A percentile compares a stretch with the other conserved stretches of the same genome.
These are phyloP conservation scores for Colletotrichum tanaceti DNA, from an alignment of 2,329 filamentous ascomycete species.

Conservation along the genomic window DNA sequence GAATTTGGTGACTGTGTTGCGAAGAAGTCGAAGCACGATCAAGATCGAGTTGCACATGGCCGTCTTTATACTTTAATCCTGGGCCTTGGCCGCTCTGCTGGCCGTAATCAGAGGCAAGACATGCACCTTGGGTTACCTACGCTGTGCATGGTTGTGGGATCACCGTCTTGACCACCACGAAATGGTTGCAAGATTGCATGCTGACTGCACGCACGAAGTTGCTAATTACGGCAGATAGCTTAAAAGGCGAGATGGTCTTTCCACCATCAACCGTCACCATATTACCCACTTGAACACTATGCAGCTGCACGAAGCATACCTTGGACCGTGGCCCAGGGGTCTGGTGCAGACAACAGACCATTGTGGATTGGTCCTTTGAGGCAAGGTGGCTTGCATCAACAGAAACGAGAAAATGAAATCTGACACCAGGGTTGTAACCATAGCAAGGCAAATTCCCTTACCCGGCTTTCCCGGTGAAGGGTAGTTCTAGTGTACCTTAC, in stretches of 20 bases:
- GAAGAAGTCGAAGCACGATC: neutral
- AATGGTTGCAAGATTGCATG: conserved; percentile 31
- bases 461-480: conserved; percentile 24
- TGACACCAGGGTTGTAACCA: conserved; percentile 25
- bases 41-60: conserved; percentile 1
- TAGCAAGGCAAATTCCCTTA: conserved; percentile 14
- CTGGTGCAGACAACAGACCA: conserved; percentile 4
- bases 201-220: conserved; percentile 21
- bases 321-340: conserved; percentile 13
- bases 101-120: conserved; percentile 13
- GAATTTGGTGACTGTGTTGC: too few relatives aligned
- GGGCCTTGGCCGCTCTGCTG: conserved; percentile 20
- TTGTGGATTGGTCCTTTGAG: conserved; percentile 20
- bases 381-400: conserved; percentile 33
- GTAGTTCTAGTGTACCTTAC: conserved; percentile 9
- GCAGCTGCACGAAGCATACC: conserved; percentile 25
- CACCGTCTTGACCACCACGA: conserved; percentile 2
- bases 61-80: conserved; percentile 30
- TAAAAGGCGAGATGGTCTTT: neutral
- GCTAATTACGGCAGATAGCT: conserved; percentile 26
- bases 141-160: conserved; percentile 13
- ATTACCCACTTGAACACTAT: conserved; percentile 15
- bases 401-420: conserved; percentile 15
- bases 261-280: neutral
- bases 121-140: neutral